A percentile compares a stretch with the other conserved stretches of the same genome.
Evolutionary conservation across 2,329 filamentous ascomycete species (phyloP).

Genomic region (Byssochlamys sp.): DNA sequence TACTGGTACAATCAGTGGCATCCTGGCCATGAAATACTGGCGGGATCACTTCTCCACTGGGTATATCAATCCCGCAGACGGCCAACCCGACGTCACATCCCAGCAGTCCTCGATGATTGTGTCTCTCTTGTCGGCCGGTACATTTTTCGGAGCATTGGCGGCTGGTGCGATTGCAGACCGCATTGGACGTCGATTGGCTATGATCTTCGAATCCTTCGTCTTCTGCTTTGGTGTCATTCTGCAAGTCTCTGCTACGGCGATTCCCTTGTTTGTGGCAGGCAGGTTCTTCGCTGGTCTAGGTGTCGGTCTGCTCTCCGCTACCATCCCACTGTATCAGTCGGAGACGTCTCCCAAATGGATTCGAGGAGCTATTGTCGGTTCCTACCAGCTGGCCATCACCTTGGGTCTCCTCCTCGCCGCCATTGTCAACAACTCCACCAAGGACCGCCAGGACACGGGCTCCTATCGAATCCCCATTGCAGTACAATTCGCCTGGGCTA

Average conservation of each 20-base stretch:
- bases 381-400: slow-evolving; percentile 73
- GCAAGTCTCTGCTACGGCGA: slow-evolving; percentile 46
- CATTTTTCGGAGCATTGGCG: slow-evolving; percentile 64
- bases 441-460: slow-evolving; percentile 51
- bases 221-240: slow-evolving; percentile 57
- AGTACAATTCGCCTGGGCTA: slow-evolving; percentile 69
- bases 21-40: slow-evolving; percentile 42
- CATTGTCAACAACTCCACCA: slow-evolving; percentile 61
- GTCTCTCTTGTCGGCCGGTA: slow-evolving; percentile 61
- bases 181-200: slow-evolving; percentile 51
- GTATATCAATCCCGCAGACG: slow-evolving; percentile 25
- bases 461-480: slow-evolving; percentile 72
- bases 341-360: slow-evolving; percentile 65
- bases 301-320: slow-evolving; percentile 68
- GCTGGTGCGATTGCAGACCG: slow-evolving; percentile 62
- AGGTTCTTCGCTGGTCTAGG: slow-evolving; percentile 62
- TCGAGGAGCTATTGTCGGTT: slow-evolving; percentile 64
- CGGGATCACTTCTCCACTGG: slow-evolving; percentile 25
- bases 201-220: slow-evolving; percentile 58
- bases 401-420: slow-evolving; percentile 66
- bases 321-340: slow-evolving; percentile 65
- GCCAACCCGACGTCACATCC: slow-evolving; percentile 39
- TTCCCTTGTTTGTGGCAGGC: slow-evolving; percentile 55
- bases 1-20: slow-evolving; percentile 46
- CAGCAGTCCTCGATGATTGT: slow-evolving; percentile 49